Base-by-base conservation (phyloP, 768 basidiomycete species). In the Albatrellus ellisii region DNA sequence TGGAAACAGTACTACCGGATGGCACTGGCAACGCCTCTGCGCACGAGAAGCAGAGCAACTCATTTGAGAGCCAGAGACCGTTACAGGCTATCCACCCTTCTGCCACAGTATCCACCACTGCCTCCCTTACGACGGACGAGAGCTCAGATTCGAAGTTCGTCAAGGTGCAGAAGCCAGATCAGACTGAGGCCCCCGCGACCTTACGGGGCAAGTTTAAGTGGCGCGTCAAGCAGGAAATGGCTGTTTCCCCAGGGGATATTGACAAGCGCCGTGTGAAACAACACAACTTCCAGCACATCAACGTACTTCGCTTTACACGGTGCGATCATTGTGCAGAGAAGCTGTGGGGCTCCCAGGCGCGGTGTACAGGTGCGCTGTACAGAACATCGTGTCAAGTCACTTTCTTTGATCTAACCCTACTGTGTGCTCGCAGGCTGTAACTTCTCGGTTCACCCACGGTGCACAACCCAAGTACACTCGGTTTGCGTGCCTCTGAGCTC, bases 261-360 rank as follows among this genome's bases (percentile, higher is more conserved):
- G 43, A 46, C 44, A 45, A 49, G 37, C 48, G 52, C 43, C 38
- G 45, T 49, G 56, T 15, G 59, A 79, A 85, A 43, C n/a, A n/a
- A n/a, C 95, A 99, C 58, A 72, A 70, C 47, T 98, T 98, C 69
- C 85, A 89, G 55, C 89, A 85, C 49, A 66, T 87, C 48, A 94
- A 79, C 52, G 75, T 91, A 22, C 65, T 98, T 44, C 75, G 92
- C 27, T 85, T 95, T 44, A 80, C 87, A 22, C 73, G 87, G 31
- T 99, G 95, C 56, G 95, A 98, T 53, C 82, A 92, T 42, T 99
- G 95, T 56, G 81, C 79, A 26, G 95, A 98, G 56, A 99, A 98
- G 67, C 79, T 98, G 79, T 99, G 92, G 91, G 94, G 94, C 6
- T 76, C 91, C n/a, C 90, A 92, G 56, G 68, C 87, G 41, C 80